Base-by-base conservation (phyloP, 495 filamentous ascomycete species). In the Poronia punctata region DNA sequence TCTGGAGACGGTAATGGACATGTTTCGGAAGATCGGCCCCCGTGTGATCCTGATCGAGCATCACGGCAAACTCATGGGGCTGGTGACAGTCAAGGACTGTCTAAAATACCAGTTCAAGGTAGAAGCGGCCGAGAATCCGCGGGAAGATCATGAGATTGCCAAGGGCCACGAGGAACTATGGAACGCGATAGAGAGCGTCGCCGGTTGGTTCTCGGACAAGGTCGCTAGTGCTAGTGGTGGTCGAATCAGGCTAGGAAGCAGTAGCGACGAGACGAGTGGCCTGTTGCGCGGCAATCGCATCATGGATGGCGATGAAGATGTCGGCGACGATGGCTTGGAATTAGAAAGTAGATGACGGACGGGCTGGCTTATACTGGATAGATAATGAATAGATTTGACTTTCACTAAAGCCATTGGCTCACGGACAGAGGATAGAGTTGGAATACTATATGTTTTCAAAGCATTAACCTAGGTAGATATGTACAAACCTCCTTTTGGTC, bases 21-120 rank as follows among this genome's bases (percentile, higher is more conserved):
- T 97, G 30, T 98, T 98, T 72, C 90, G 92, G 57, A 98, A 98
- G 69, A 89, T 98, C 63, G 92, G 93, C 0, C 92, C 92, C 2
- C 79, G 93, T 2, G 88, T 95, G 9, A 87, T 98, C 37, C 71
- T 97, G 11, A 85, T 97, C 29, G 93, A 98, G 58, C 82, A 95
- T 54, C 81, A 82, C 32, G 92, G 92, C 16, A 74, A 77, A 23
- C 72, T 98, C 3, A 73, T 71, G 0, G 92, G 92, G 2, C 70
- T 97, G 4, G 87, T 98, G 8, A 98, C 92, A 0, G 85, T 96
- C 45, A 98, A 98, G 63, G 92, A 98, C 62, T 96, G 93, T 46
- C 64, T 98, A 40, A 95, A 93, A 61, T 97, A 93, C 54, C 93
- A 97, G 63, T 93, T 96, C 75, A 92, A 88, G 70, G 86, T 86